A percentile compares a stretch with the other conserved stretches of the same genome.
Conservation (phyloP, 306 rosid genomes). For the Cajanus cajan region DNA sequence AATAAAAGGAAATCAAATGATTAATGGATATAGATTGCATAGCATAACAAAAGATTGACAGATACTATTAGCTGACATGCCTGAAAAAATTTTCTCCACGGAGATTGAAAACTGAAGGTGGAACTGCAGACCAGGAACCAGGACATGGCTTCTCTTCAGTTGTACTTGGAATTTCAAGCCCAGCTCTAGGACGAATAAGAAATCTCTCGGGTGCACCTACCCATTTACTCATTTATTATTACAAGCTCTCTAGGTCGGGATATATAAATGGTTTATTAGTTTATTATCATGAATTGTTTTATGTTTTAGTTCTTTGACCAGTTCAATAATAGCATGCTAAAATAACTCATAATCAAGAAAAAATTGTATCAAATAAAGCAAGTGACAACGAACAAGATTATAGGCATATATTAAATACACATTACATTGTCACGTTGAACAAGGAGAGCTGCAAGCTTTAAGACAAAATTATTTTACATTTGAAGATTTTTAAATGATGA, state of each 20-base stretch:
- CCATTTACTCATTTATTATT: conserved; percentile 1
- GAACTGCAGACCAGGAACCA: conserved; percentile 49
- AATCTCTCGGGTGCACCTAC: background rate
- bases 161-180: background rate
- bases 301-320: background rate
- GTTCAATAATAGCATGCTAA: background rate
- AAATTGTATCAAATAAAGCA: background rate
- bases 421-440: background rate
- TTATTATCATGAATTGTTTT: background rate
- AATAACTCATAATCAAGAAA: background rate
- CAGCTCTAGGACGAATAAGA: conserved; percentile 1
- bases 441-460: background rate
- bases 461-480: background rate
- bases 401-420: background rate
- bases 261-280: background rate
- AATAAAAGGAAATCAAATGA: background rate
- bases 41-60: background rate
- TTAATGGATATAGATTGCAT: background rate
- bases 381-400: background rate
- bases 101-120: conserved; percentile 67
- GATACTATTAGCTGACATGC: conserved; percentile 29
- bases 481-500: background rate
- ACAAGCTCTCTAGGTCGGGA: background rate
- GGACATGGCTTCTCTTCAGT: conserved; percentile 7
- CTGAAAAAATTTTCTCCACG: conserved; percentile 72